These are phyloP conservation scores for Metschnikowia anglica DNA, from an alignment of 805 yeast genomes.

Conservation along the genomic window DNA sequence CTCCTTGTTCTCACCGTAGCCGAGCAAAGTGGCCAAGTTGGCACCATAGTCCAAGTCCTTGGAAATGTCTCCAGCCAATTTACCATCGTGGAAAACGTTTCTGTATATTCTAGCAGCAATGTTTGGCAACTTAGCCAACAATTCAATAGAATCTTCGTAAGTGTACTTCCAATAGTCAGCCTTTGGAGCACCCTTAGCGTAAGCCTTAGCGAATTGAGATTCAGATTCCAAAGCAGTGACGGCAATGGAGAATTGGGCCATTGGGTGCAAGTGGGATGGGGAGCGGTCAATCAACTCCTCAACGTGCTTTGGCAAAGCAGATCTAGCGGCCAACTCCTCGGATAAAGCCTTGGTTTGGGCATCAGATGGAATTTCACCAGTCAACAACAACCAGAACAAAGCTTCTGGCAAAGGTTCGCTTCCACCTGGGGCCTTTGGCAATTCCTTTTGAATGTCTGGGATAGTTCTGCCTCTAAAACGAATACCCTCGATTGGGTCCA, in stretches of 20 bases:
- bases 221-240: constrained; percentile 71
- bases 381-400: constrained; percentile 74
- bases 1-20: constrained; percentile 54
- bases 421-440: constrained; percentile 61
- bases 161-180: constrained; percentile 72
- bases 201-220: constrained; percentile 68
- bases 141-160: constrained; percentile 66
- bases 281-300: constrained; percentile 58
- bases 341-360: constrained; percentile 57
- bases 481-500: constrained; percentile 75
- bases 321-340: constrained; percentile 62
- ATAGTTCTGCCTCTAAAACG: constrained; percentile 77
- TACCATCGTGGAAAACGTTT: constrained; percentile 57
- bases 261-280: constrained; percentile 73
- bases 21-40: constrained; percentile 65
- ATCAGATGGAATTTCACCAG: constrained; percentile 68
- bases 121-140: constrained; percentile 72
- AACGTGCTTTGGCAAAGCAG: constrained; percentile 63
- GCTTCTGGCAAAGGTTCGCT: constrained; percentile 71
- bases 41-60: constrained; percentile 65
- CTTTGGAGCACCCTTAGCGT: constrained; percentile 68
- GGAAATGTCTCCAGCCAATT: constrained; percentile 52
- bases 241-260: constrained; percentile 80
- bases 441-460: constrained; percentile 62
- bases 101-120: constrained; percentile 74